Evolutionary conservation across 179 eudicot genomes (phyloP), one percentile per base, ranked within the genome.

Genomic region (Heliamphora pulchella): DNA sequence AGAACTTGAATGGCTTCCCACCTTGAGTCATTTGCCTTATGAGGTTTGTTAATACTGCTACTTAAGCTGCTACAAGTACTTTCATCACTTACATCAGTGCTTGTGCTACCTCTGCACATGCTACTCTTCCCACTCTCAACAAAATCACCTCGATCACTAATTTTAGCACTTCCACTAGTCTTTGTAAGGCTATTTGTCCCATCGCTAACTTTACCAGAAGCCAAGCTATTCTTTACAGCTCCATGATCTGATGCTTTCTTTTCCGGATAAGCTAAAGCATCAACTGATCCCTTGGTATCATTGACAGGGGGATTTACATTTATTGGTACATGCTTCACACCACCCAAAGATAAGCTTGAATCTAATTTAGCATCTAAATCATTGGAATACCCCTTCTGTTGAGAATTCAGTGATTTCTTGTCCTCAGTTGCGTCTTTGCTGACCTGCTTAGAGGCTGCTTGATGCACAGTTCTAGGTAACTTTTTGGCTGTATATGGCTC

Each of bases 1-100:
- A 92, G 90, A 51, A 87, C 96, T 82, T 91, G 97, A 53, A 93
- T 91, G 50, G 98, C 98, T 83, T 93, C 98, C 98, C 98, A 93
- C 81, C 97, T 89, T 77, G 84, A 63, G 80, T 93, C 98, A 66
- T 93, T 88, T 61, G 98, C 86, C 81, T 93, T 93, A 78, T 93
- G 98, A 20, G 98, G 98, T 59, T 91, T 92, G 86, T 84, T 93
- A 20, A 91, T 78, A 74, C 94, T 87, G 83, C 91, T 93, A 84
- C 94, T 92, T 58, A 92, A 87, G 84, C 93, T 93, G 86, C 98
- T 93, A 83, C 92, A 89, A 55, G 91, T 83, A 87, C 98, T 93
- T 81, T 93, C 98, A 82, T 92, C 98, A 74, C 98, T 93, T 75
- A 93, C 82, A 62, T 93, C 97, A 67, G 90, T 93, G 84, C 97